These are phyloP conservation scores for Podospora tetraspora DNA, from an alignment of 495 filamentous ascomycete genomes.

Conservation along the genomic window DNA sequence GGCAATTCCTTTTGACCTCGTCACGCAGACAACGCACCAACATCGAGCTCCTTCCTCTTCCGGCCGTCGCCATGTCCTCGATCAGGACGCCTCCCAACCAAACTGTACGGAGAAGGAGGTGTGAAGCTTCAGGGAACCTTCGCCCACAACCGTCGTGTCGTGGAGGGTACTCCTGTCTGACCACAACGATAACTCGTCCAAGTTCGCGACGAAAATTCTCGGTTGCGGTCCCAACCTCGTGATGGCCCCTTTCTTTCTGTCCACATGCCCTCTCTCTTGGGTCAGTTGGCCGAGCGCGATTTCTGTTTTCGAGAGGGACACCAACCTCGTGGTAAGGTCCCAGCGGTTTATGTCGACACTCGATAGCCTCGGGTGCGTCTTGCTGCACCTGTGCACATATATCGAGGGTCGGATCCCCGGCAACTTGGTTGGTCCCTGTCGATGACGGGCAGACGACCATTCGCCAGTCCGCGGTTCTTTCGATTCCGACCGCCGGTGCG, in stretches of 20 bases:
- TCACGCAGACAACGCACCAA: not conserved
- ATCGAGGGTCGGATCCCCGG: not conserved
- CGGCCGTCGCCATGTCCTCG: not conserved
- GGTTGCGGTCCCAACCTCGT: not conserved
- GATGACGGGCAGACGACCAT: not conserved
- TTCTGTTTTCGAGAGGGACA: not conserved
- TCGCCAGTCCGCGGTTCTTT: not conserved
- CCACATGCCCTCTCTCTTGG: not conserved
- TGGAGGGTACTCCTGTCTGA: not conserved
- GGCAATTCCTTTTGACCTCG: not conserved
- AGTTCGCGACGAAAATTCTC: not conserved
- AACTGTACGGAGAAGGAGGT: not conserved
- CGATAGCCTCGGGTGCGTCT: not conserved
- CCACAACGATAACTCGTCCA: not conserved
- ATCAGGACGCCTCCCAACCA: not conserved
- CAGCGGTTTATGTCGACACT: not conserved
- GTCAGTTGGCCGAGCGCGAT: not conserved
- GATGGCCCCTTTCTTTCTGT: not conserved
- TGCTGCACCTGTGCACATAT: not conserved
- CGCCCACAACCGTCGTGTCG: not conserved
- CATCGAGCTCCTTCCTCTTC: not conserved
- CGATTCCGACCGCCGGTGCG: not conserved
- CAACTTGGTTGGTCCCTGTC: not conserved
- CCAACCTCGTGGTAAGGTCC: not conserved
- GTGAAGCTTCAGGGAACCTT: not conserved